These are phyloP conservation scores for Tetragonia tetragonoides DNA, from an alignment of 148 eudicot genomes.

Conservation along the genomic window DNA sequence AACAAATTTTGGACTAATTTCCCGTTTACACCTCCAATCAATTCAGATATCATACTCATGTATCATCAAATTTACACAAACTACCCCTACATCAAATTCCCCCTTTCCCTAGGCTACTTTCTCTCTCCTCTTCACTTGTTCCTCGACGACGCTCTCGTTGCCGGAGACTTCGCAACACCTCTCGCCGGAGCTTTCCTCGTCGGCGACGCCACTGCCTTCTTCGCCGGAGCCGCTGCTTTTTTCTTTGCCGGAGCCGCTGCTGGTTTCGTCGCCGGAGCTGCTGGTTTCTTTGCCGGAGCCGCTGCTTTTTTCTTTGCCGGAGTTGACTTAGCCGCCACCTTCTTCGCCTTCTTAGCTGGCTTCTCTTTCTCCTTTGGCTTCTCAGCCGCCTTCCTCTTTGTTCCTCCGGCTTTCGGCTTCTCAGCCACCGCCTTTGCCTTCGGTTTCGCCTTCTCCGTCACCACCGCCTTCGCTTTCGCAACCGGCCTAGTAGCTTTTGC, in stretches of 20 bases:
- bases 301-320: background rate
- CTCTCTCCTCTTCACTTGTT: background rate
- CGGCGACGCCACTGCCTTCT: background rate
- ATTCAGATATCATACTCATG: background rate
- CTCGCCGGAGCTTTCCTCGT: slow-evolving; percentile 6
- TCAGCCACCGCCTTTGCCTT: slow-evolving; percentile 11
- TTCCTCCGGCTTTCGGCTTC: background rate
- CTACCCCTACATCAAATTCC: slow-evolving; percentile 6
- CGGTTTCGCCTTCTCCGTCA: background rate
- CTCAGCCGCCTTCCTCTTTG: slow-evolving; percentile 3
- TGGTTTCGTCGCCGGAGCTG: background rate
- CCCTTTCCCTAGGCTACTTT: background rate
- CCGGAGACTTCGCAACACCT: background rate
- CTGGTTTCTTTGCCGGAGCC: background rate
- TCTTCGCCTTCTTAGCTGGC: slow-evolving; percentile 9
- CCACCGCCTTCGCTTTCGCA: background rate
- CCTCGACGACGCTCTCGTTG: background rate
- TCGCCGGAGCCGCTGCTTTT: slow-evolving; percentile 14
- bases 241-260: slow-evolving; percentile 12
- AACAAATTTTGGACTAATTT: background rate
- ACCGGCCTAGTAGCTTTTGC: background rate
- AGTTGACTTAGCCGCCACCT: background rate
- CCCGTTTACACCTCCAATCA: background rate
- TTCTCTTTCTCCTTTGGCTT: slow-evolving; percentile 6
- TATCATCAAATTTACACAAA: slow-evolving; percentile 9